Conservation (phyloP, 1,284 basidiomycete species). For the Apiotrichum akiyoshidainum region DNA sequence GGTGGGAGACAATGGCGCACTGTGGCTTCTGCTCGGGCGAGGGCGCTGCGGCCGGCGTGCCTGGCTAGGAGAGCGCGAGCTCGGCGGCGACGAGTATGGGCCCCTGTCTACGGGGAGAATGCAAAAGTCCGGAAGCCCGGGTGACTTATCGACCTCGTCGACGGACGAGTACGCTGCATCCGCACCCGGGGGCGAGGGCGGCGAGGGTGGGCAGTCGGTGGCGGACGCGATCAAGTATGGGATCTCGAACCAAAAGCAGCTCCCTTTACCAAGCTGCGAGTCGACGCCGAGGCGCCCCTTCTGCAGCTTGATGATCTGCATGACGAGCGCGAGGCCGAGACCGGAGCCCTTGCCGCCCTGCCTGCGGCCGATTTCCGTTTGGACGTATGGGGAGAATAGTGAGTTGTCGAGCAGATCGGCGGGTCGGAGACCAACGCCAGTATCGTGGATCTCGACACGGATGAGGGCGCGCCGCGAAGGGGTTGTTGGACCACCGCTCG, state of each 20-base stretch:
- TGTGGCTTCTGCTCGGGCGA: too few relatives aligned
- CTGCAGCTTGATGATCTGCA: conserved; percentile 65
- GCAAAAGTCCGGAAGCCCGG: too few relatives aligned
- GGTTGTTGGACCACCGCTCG: too few relatives aligned
- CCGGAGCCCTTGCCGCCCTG: conserved; percentile 86
- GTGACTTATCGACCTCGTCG: neutral
- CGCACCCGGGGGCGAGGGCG: neutral
- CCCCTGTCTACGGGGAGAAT: too few relatives aligned
- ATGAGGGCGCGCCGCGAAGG: conserved; percentile 34
- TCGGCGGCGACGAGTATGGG: too few relatives aligned
- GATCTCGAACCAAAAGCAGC: conserved; percentile 42
- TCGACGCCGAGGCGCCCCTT: conserved; percentile 69
- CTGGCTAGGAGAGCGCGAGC: too few relatives aligned
- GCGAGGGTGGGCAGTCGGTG: neutral
- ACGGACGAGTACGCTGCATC: too few relatives aligned
- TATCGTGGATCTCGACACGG: conserved; percentile 75
- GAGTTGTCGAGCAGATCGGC: conserved; percentile 64
- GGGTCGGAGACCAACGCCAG: conserved; percentile 68
- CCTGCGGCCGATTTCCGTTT: conserved; percentile 61
- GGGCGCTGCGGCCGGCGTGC: too few relatives aligned
- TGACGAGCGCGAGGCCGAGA: conserved; percentile 58
- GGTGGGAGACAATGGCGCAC: too few relatives aligned
- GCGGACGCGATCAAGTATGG: neutral
- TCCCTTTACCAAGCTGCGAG: conserved; percentile 43
- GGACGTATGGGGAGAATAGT: conserved; percentile 50